Evolutionary conservation across 495 filamentous ascomycete species (phyloP), one percentile per base, ranked within the genome.

Genomic region (Tuber indicum): DNA sequence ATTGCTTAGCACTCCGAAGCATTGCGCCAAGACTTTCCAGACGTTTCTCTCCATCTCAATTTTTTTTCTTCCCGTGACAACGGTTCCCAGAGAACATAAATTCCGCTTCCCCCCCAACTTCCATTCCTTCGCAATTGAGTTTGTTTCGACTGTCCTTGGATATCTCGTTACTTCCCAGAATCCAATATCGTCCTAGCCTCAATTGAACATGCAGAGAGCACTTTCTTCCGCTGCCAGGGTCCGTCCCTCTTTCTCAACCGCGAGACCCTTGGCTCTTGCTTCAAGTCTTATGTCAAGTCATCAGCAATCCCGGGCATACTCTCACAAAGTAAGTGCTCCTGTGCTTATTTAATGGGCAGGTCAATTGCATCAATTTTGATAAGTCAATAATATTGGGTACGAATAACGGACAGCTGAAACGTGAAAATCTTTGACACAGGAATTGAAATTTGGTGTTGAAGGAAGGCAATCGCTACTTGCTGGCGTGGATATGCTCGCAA

Each of bases 361-460:
- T 44, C 71, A 76, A 52, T 76, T 73, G 44, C 9, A 36, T 66
- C 58, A 17, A 32, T 66, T 26, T 66, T 66, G 58, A 66, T 32
- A 32, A 32, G n/a, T 17, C 14, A 66, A 66, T 66, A 17, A 66
- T 66, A 66, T 66, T 66, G 12, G 17, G 17, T 36, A 12, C 12
- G 26, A 36, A 36, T 36, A 26, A 66, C 26, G 26, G 58, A 36
- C 26, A 36, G 14, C 58, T 66, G 58, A 66, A 17, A 66, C 58
- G 32, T 66, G 58, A 6, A 66, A 66, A 36, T 66, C 32, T 66
- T 66, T 73, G 32, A 70, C 80, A 62, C 83, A 98, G 95, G 96
- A 99, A 84, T 89, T 99, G 83, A 98, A 97, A 88, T 99, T 99
- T 83, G 96, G 96, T 82, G 96, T 98, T 78, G 96, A 99, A 83